A percentile compares a stretch with the other conserved stretches of the same genome.
These are phyloP conservation scores for Globomyces pollinis-pini DNA, from an alignment of 192 early-diverging fungal genomes.

Conservation along the genomic window DNA sequence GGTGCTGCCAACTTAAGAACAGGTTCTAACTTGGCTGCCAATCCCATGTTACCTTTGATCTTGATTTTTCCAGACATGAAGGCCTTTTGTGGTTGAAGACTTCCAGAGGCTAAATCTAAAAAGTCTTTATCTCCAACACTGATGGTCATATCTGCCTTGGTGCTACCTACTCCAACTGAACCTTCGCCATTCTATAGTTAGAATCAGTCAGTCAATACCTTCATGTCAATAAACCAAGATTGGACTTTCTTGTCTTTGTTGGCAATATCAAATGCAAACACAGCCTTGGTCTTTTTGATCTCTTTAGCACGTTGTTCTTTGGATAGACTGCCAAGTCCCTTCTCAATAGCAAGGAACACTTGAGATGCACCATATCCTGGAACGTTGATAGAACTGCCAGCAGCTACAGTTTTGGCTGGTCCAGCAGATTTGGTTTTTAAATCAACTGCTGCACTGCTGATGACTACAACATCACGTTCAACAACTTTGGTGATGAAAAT, in stretches of 20 bases:
- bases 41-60: slow-evolving; percentile 52
- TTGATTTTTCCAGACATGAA: slow-evolving; percentile 89
- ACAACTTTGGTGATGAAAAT: slow-evolving; percentile 92
- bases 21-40: slow-evolving; percentile 43
- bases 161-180: slow-evolving; percentile 47
- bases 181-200: slow-evolving; percentile 56
- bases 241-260: slow-evolving; percentile 59
- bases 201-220: too few species aligned
- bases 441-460: slow-evolving; percentile 89
- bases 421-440: slow-evolving; percentile 32
- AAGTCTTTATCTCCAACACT: slow-evolving; percentile 71
- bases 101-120: slow-evolving; percentile 74
- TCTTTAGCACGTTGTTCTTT: slow-evolving; percentile 53
- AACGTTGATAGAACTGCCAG: slow-evolving; percentile 16
- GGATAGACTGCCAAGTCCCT: slow-evolving; percentile 47
- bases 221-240: slow-evolving; percentile 81
- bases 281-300: slow-evolving; percentile 70
- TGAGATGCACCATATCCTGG: slow-evolving; percentile 68
- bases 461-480: slow-evolving; percentile 84
- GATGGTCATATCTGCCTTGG: slow-evolving; percentile 68
- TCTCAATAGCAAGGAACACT: slow-evolving; percentile 64
- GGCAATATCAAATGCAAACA: slow-evolving; percentile 83
- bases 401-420: neutral
- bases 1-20: slow-evolving; percentile 34
- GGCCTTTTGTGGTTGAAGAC: slow-evolving; percentile 82